These are phyloP conservation scores for Massariosphaeria phaeospora DNA, from an alignment of 495 filamentous ascomycete species.

Conservation along the genomic window DNA sequence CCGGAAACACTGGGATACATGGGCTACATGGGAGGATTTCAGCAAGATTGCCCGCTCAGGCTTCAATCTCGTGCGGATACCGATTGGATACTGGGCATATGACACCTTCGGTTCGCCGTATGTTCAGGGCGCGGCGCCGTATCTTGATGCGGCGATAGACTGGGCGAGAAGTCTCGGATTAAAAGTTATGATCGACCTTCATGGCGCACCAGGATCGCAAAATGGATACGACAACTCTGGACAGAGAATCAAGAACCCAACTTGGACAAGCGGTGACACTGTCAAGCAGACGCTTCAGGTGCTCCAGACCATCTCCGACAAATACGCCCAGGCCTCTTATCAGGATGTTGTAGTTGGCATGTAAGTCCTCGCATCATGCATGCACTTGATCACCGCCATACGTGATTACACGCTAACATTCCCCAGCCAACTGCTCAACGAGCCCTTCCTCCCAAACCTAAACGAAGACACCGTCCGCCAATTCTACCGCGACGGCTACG, in stretches of 20 bases:
- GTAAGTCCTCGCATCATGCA: too few relatives aligned
- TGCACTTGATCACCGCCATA: too few relatives aligned
- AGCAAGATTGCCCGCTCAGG: slow-evolving; percentile 44
- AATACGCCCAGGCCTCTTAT: slow-evolving; percentile 51
- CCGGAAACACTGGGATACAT: slow-evolving; percentile 42
- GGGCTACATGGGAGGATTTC: slow-evolving; percentile 40
- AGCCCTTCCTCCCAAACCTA: slow-evolving; percentile 52
- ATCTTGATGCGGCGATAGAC: slow-evolving; percentile 45
- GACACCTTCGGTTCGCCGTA: slow-evolving; percentile 46
- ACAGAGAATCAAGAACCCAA: slow-evolving; percentile 27
- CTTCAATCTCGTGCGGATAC: slow-evolving; percentile 50
- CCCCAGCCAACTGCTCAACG: slow-evolving; percentile 70
- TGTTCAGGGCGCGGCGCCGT: slow-evolving; percentile 45
- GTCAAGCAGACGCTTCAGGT: slow-evolving; percentile 55
- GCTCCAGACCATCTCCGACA: slow-evolving; percentile 52
- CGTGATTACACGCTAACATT: too few relatives aligned
- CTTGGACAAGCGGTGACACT: slow-evolving; percentile 57
- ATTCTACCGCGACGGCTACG: slow-evolving; percentile 62
- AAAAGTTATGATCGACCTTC: slow-evolving; percentile 50
- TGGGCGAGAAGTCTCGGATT: slow-evolving; percentile 45
- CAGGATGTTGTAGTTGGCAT: slow-evolving; percentile 64
- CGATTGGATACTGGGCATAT: slow-evolving; percentile 50
- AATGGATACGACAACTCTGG: slow-evolving; percentile 45
- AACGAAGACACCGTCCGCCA: slow-evolving; percentile 50
- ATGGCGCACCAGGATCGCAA: slow-evolving; percentile 44